Percentiles rank a stretch among this genome's conserved stretches.
Evolutionary conservation across 495 filamentous ascomycete species (phyloP).

Genomic region (Parmelia sp.): DNA sequence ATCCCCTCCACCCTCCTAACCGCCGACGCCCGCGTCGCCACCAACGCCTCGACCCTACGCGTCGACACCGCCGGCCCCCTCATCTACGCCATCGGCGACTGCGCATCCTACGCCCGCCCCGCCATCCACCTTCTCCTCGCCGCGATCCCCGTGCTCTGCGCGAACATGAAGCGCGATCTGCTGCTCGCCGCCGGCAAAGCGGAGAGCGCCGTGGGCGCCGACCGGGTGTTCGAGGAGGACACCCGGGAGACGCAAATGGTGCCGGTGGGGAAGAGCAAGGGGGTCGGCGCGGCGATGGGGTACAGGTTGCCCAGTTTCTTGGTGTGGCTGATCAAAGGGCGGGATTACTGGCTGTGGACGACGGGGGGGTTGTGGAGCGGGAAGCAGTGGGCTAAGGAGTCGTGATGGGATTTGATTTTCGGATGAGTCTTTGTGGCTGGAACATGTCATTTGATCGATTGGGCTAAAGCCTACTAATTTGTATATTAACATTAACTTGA

Average conservation of each 20-base stretch:
- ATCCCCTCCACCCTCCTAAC: conserved; percentile 26
- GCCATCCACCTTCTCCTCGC: no score
- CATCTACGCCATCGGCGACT: conserved; percentile 31
- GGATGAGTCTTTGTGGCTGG: no score
- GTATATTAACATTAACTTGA: no score
- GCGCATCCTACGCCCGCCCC: no score
- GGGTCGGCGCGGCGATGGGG: conserved; percentile 52
- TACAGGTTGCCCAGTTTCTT: conserved; percentile 47
- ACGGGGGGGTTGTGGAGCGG: conserved; percentile 45
- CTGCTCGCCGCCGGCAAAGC: no score
- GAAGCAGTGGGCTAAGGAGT: conserved; percentile 47
- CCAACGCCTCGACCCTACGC: conserved; percentile 38
- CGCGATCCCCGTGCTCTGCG: no score
- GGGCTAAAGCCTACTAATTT: no score
- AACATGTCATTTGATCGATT: no score
- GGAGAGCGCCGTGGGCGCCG: conserved; percentile 2
- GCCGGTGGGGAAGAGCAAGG: conserved; percentile 48
- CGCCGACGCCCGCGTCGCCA: conserved; percentile 36
- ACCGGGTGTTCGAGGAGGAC: conserved; percentile 36
- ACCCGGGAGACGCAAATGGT: conserved; percentile 45
- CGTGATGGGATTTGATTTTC: conserved; percentile 12
- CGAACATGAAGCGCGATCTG: no score
- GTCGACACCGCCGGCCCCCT: conserved; percentile 43
- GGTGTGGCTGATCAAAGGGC: conserved; percentile 56
- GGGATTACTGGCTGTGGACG: conserved; percentile 54